Conservation (phyloP, 2,329 filamentous ascomycete genomes). For the Cladosporium sp. region DNA sequence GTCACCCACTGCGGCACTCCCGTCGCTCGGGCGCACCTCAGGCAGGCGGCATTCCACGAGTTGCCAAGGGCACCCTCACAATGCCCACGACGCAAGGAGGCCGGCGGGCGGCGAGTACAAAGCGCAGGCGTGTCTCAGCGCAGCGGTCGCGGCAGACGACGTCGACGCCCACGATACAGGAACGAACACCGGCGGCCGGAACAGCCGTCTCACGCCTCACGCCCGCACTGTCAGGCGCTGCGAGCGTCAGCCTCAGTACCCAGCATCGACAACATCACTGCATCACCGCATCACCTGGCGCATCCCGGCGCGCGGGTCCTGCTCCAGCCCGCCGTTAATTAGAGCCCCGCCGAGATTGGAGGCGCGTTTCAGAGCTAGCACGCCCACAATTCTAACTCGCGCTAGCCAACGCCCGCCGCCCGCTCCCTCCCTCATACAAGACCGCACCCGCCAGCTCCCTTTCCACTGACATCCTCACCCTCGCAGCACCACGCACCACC, state of each 20-base stretch:
- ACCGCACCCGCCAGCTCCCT: not conserved
- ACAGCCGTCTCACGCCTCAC: not conserved
- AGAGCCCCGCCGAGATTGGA: slow-evolving; percentile 9
- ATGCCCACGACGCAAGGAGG: slow-evolving; percentile 11
- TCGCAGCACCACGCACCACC: not conserved
- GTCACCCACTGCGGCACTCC: too few relatives aligned
- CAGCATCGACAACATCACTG: not conserved
- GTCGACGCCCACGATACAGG: not conserved
- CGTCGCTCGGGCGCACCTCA: too few relatives aligned
- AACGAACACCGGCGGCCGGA: not conserved
- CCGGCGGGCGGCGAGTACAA: slow-evolving; percentile 5
- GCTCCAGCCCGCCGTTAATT: slow-evolving; percentile 10
- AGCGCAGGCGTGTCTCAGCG: slow-evolving; percentile 9
- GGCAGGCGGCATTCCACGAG: slow-evolving; percentile 8
- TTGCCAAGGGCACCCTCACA: slow-evolving; percentile 10
- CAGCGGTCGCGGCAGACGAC: not conserved
- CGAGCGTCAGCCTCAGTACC: not conserved
- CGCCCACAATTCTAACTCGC: too few relatives aligned
- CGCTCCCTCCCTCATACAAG: slow-evolving; percentile 1
- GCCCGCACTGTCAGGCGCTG: not conserved
- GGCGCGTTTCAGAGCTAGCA: not conserved
- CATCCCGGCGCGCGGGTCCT: slow-evolving; percentile 8
- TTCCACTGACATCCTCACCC: slow-evolving; percentile 2
- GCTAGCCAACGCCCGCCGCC: slow-evolving; percentile 1
- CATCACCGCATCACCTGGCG: not conserved